Evolutionary conservation across 768 basidiomycete genomes (phyloP), one percentile per base, ranked within the genome.

Genomic region (Sporobolomyces pararoseus): DNA sequence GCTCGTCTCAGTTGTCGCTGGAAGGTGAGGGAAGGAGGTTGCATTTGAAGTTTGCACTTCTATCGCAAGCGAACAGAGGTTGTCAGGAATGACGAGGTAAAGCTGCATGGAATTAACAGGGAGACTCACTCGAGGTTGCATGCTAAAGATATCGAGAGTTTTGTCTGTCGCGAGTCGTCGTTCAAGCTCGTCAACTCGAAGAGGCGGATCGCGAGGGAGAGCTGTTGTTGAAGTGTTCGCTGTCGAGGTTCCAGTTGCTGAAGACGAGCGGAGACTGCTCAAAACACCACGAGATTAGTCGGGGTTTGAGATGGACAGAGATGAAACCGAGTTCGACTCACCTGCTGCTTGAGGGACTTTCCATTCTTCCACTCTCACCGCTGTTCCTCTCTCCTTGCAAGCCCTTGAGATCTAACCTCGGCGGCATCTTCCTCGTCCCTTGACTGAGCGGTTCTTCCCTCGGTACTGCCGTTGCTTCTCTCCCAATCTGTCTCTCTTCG

Each of bases 111-210:
- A 34, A n/a, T 10, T 25, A 2, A 27, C 39, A 23, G 9, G 39
- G 53, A 19, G 7, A 68, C 80, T 70, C 71, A 91, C 95, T 85
- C 91, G 93, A 1, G 89, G 89, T 71, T 85, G 84, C 92, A 99
- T 95, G 2, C 91, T 90, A 79, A 99, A 99, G 52, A 99, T 87
- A 79, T 99, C 96, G 34, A 97, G 81, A 12, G 90, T 90, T 25
- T 85, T 83, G 35, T 88, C 85, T 1, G 90, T 88, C 34, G 87
- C 84, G 39, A 99, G 83, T 32, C 90, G 83, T 39, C 84, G 82
- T 78, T 98, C 95, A 21, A 99, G 84, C 73, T 93, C 90, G 32
- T 85, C 80, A 25, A 95, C 81, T 9, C 89, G 84, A 76, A 78
- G 50, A 0, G 70, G 66, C 12, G 50, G n/a, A n/a, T 53, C 52